Percentiles rank a stretch among this genome's conserved stretches.
Conservation (phyloP, 1,139 yeast genomes). For the Pichia cactophila region DNA sequence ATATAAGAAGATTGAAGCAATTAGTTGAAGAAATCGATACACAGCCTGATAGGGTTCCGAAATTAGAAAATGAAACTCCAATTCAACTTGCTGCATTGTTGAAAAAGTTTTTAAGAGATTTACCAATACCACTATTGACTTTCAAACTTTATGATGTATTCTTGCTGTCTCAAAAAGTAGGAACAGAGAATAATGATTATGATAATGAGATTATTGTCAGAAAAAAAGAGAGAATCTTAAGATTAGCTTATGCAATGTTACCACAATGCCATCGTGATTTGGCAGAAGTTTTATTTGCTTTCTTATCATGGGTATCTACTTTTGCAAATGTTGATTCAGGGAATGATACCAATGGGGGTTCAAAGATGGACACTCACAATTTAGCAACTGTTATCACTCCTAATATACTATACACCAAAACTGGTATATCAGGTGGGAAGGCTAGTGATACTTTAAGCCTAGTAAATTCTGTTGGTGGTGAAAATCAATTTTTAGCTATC, state of each 20-base stretch:
- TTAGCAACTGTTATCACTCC: slow-evolving; percentile 95
- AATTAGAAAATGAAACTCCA: slow-evolving; percentile 70
- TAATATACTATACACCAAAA: slow-evolving; percentile 60
- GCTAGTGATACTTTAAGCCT: slow-evolving; percentile 4
- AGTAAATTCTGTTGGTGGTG: slow-evolving; percentile 39
- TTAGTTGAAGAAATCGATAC: slow-evolving; percentile 69
- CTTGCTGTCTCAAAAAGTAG: slow-evolving; percentile 59
- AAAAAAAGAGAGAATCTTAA: slow-evolving; percentile 50
- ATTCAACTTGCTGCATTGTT: slow-evolving; percentile 90
- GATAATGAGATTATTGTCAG: slow-evolving; percentile 26
- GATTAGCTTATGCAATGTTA: slow-evolving; percentile 68
- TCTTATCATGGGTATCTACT: slow-evolving; percentile 93
- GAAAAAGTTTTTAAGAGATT: slow-evolving; percentile 84
- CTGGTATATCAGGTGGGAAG: slow-evolving; percentile 15
- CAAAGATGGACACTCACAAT: slow-evolving; percentile 95
- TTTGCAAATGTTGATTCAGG: slow-evolving; percentile 68
- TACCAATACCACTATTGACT: slow-evolving; percentile 88
- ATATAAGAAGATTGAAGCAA: slow-evolving; percentile 73
- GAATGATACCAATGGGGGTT: slow-evolving; percentile 75
- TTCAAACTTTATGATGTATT: slow-evolving; percentile 70
- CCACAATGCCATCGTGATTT: slow-evolving; percentile 81
- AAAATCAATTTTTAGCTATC: slow-evolving; percentile 79
- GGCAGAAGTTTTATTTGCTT: slow-evolving; percentile 77
- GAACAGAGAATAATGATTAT: slow-evolving; percentile 26
- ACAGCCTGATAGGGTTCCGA: slow-evolving; percentile 61